These are phyloP conservation scores for Podosphaera xanthii DNA, from an alignment of 2,329 filamentous ascomycete genomes.

Conservation along the genomic window DNA sequence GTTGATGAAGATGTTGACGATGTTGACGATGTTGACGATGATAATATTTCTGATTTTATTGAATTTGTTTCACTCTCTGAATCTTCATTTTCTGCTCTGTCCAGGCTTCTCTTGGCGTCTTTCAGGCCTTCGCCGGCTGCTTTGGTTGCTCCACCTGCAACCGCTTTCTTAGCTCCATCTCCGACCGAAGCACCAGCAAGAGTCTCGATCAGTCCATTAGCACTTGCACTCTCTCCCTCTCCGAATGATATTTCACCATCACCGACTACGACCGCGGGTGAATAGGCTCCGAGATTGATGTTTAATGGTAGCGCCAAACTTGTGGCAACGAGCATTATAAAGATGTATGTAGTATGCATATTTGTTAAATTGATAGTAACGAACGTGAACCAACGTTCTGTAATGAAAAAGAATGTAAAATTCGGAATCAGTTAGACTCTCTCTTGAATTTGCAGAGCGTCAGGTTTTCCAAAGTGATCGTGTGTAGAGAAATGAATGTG, in stretches of 20 bases:
- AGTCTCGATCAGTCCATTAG: neutral
- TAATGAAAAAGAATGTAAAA: too few species aligned
- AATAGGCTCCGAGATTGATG: constrained; percentile 29
- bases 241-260: constrained; percentile 28
- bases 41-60: too few species aligned
- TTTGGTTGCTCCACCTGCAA: neutral
- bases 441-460: too few species aligned
- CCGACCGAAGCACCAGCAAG: neutral
- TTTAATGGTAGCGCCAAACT: constrained; percentile 21
- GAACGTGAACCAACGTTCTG: neutral
- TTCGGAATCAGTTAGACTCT: too few species aligned
- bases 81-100: too few species aligned
- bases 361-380: neutral
- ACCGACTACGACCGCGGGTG: constrained; percentile 28
- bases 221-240: constrained; percentile 4
- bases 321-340: neutral
- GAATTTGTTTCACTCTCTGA: too few species aligned
- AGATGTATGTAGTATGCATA: neutral
- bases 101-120: too few species aligned
- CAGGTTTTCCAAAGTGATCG: too few species aligned
- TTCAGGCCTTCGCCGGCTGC: neutral
- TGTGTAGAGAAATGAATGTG: neutral
- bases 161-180: neutral
- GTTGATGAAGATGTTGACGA: too few species aligned
- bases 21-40: too few species aligned